Base-by-base conservation (phyloP, 148 eudicot species). In the Amaranthus hypochondriacus region DNA sequence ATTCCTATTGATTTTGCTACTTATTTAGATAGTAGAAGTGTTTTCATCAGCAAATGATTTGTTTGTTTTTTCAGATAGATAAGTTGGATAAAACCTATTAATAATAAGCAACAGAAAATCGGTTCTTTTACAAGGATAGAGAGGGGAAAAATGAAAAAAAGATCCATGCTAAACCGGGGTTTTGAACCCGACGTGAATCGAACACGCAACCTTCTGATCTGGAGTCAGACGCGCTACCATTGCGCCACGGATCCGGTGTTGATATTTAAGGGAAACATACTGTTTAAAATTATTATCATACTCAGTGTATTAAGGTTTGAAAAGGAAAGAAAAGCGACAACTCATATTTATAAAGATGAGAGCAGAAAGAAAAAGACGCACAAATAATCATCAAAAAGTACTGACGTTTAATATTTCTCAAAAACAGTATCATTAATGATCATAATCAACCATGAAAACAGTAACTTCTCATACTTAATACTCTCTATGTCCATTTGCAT, bases 221-320 rank as follows among this genome's bases (percentile, higher is more conserved):
- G 83, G 83, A 80, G 83, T 80, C 83, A 80, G 83, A 80, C 83
- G 83, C 83, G 79, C 83, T 80, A 80, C 83, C 83, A 80, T 80
- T 80, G 83, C 83, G 83, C 83, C 83, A 80, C 79, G 76, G 83
- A 80, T 80, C 83, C 83, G 13, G 7, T 53, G 39, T 66, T 67
- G 54, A 0, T n/a, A 14, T n/a, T 9, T 42, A 8, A 2, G 39
- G 39, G 39, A 2, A 28, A 28, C 39, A 28, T 28, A 28, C 39
- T 28, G 39, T 28, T 28, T 28, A 28, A 28, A 28, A 28, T 28
- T 28, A 28, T 7, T 9, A 56, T 56, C 4, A 0, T 56, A 2
- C 60, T 11, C 5, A 5, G n/a, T 15, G n/a, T 3, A 56, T 4
- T 2, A 56, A 4, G 1, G 15, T 7, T 3, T 11, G 60, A 2